Percentiles rank a stretch among this genome's conserved stretches.
These are phyloP conservation scores for Hura crepitans DNA, from an alignment of 441 rosid species.

Conservation along the genomic window DNA sequence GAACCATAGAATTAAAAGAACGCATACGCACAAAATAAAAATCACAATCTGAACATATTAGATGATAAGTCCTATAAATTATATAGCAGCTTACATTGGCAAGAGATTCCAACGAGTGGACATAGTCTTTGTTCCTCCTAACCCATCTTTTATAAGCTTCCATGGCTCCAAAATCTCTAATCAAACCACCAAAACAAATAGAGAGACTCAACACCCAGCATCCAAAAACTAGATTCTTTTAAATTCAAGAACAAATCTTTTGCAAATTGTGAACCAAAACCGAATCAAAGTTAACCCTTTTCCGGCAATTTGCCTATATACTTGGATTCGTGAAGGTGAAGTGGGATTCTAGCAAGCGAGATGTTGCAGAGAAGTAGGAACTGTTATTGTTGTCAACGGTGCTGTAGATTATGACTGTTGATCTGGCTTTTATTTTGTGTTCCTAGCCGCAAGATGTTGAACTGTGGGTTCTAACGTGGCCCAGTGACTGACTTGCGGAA, in stretches of 20 bases:
- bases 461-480: neutral
- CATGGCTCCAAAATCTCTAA: slow-evolving; percentile 42
- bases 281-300: neutral
- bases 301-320: neutral
- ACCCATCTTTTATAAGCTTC: slow-evolving; percentile 92
- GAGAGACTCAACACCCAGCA: slow-evolving; percentile 16
- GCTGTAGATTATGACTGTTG: slow-evolving; percentile 7
- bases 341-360: neutral
- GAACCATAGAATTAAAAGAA: neutral
- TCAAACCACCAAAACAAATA: neutral
- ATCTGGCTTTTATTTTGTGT: neutral
- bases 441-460: neutral
- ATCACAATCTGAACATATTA: neutral
- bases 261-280: slow-evolving; percentile 18
- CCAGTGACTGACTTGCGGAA: neutral
- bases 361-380: neutral
- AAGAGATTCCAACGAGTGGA: slow-evolving; percentile 83
- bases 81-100: slow-evolving; percentile 62
- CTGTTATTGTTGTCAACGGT: neutral
- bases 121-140: slow-evolving; percentile 74
- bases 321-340: neutral
- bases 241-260: neutral
- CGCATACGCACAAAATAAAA: neutral
- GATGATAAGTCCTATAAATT: neutral
- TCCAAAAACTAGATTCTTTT: slow-evolving; percentile 1